Base-by-base conservation (phyloP, 257 asterid genomes). In the Solanum paucissectum region DNA sequence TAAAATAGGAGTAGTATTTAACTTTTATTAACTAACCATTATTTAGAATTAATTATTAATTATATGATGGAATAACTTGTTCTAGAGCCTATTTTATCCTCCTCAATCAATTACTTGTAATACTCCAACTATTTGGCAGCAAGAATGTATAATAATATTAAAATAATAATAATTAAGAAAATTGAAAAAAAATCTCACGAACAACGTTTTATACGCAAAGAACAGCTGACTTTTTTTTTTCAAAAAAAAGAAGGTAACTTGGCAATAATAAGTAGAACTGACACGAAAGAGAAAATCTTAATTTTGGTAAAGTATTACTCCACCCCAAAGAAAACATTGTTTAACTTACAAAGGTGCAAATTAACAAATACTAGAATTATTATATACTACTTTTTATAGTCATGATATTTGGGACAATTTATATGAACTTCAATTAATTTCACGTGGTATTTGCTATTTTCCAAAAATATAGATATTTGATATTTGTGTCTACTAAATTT, bases 11-110 rank as follows among this genome's bases (percentile, higher is more conserved):
- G 40, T 46, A 81, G 36, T 46, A 81, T 81, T 9, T 32, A 82
- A 46, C 18, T 32, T 14, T 29, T 1, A 46, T 46, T 16, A 1
- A 29, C 18, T n/a, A n/a, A n/a, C n/a, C 13, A 42, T 29, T 25
- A 32, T 71, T 25, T 79, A 44, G 2, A n/a, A 81, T 52, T 44
- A 44, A 33, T 33, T 33, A 33, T 21, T 38, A 76, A 20, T 52
- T 18, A 46, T 16, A 81, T 46, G 27, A 16, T 81, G 85, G 29
- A 81, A 46, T 81, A 81, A 81, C 68, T 81, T 46, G 85, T 5
- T 81, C 66, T 27, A 14, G 10, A 7, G 49, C 62, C 14, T 76
- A 12, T 27, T 79, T 42, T 16, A 79, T 44, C 66, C 38, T 79
- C 84, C 38, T 44, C 11, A 55, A 55, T 55, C 64, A 79, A 44